Evolutionary conservation across 2,329 filamentous ascomycete species (phyloP), one percentile per base, ranked within the genome.

Genomic region (Talaromyces sp.): DNA sequence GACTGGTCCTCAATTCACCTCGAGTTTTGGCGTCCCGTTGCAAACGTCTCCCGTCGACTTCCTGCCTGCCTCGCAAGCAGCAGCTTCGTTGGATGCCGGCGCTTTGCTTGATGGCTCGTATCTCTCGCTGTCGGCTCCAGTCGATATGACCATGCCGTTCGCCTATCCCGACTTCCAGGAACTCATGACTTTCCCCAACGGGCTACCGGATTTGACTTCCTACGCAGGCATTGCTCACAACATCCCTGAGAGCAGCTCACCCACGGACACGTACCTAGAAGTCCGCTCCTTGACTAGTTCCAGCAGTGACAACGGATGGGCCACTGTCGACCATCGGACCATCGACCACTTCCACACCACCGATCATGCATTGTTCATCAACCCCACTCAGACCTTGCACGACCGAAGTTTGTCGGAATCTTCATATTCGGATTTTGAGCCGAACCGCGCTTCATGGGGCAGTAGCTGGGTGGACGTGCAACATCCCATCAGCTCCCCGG

Each of bases 381-480:
- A 97, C 77, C 93, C 93, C 1, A 87, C 89, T 66, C 90, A 96
- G 78, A 96, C 92, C 0, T 81, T 98, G 58, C 93, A 97, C 79
- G 84, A 96, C 71, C 86, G 93, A 68, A 93, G 89, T 61, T 88
- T 89, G 70, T 96, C 93, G 3, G 91, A 96, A 70, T 95, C 92
- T 2, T 95, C 90, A 1, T 85, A 88, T 67, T 88, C 90, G 1
- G 89, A 93, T 37, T 86, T 87, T 4, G 83, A 84, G 66, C 79
- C 69, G 76, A 86, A 75, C 81, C 84, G 72, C 73, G 89, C 81
- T 74, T 91, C 79, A 75, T 92, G 83, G 80, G 86, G 83, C 67
- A 86, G 83, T 66, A 95, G 91, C 78, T 96, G 89, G 69, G 92
- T 96, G 73, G 92, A 96, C 69, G 85, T 93, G 76, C 84, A 88